Evolutionary conservation across 225 moss, liverwort and hornwort genomes (phyloP), one percentile per base, ranked within the genome.

Genomic region (Straminergon stramineum): DNA sequence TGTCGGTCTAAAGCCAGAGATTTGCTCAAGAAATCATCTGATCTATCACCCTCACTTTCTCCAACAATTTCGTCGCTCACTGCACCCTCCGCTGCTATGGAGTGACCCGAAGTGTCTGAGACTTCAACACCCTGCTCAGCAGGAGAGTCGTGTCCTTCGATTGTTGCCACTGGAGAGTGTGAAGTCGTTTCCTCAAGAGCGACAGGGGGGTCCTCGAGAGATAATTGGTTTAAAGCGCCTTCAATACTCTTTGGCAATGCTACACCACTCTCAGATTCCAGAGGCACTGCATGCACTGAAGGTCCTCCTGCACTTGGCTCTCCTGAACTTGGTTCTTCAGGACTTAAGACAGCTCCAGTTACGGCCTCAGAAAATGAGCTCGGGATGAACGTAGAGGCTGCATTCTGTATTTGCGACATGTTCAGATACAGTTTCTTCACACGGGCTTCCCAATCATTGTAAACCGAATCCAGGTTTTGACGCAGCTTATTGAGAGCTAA

Each of bases 401-500:
- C 84, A 69, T 84, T 91, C 81, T 94, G 94, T 32, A 87, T n/a
- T 48, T 90, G 92, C 26, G 73, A 64, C 75, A 97, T 79, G 75
- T 79, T 82, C 48, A 64, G 48, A 39, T 75, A 64, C 77, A 97
- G 89, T 68, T 85, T 79, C 81, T 92, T 90, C 39, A 97, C 91
- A 79, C 94, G 92, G 39, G 15, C 57, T 24, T 94, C 94, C 98
- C 98, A 99, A 48, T 71, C 64, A 70, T 83, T 91, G 81, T 93
- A 92, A 90, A 92, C 93, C 55, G 85, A 82, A 61, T 91, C 84
- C 83, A 99, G 91, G 71, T 91, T 84, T 60, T 94, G 94, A 86
- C 98, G 96, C 85, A 97, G 87, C 86, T 89, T 92, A 81, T 99
- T 99, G 57, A 99, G 93, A 74, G 94, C 93, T 69, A 99, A 88